Base-by-base conservation (phyloP, 306 rosid species). In the Oxytropis ochrocephala region DNA sequence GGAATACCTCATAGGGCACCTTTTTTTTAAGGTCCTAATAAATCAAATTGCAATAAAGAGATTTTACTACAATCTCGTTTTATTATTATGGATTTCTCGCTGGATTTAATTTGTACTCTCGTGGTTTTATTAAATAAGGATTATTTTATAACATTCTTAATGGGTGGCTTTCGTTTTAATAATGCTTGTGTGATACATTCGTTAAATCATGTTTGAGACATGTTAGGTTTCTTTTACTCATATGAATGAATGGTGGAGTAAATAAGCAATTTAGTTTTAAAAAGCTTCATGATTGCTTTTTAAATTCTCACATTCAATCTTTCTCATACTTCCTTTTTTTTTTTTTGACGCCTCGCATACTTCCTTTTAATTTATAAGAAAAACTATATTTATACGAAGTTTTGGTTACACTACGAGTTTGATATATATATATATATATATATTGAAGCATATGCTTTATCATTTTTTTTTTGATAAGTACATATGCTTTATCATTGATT, bases 1-100 rank as follows among this genome's bases (percentile, higher is more conserved):
- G 90, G 94, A 38, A 79, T 55, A 36, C 90, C 90, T 44, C 82
- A 41, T 21, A 85, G 94, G 78, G 88, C 90, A 62, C 88, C 94
- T 60, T 72, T 51, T 29, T 79, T 1, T 43, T 87, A 60, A 65
- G 81, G 39, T 61, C 76, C 63, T 79, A 73, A 36, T 13, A 38
- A 38, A 7, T 38, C 38, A 33, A 38, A 35, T 38, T 8, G 9
- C 1, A 8, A 41, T 41, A 41, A 41, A 33, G 38, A 33, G 38
- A 33, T 33, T 33, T 33, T 33, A 5, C 38, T 41, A 8, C 1
- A 11, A 2, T 9, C 47, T 41, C 47, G n/a, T n/a, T n/a, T n/a
- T n/a, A n/a, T n/a, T n/a, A 10, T 41, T 0, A 41, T 41, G 12
- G 2, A 41, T 41, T 41, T 41, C 6, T 43, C 4, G 18, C 17